Percentiles rank a stretch among this genome's conserved stretches.
Conservation (phyloP, 2,329 filamentous ascomycete genomes). For the Exophiala sp. region DNA sequence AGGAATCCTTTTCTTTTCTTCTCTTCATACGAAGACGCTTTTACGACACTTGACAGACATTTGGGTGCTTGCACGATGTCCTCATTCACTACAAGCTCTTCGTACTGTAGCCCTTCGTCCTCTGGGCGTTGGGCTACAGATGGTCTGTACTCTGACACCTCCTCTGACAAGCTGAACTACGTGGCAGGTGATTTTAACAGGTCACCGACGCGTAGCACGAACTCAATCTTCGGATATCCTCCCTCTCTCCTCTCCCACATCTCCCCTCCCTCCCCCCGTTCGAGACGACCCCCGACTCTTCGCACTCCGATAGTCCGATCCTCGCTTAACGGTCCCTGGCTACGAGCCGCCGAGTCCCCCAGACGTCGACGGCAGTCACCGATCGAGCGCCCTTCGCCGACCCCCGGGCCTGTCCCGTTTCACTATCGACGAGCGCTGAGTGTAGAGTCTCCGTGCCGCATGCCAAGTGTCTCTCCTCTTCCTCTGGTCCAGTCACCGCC, state of each 20-base stretch:
- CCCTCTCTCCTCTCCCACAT: not conserved
- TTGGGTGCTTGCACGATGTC: slow-evolving; percentile 1
- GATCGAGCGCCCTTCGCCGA: not conserved
- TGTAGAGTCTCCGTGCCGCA: slow-evolving; percentile 1
- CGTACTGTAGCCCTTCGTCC: slow-evolving; percentile 2
- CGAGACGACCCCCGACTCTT: not conserved
- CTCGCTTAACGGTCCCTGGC: not conserved
- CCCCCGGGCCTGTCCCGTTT: not conserved
- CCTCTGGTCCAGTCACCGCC: not conserved
- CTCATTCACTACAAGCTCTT: slow-evolving; percentile 5
- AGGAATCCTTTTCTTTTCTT: not conserved
- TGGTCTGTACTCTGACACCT: slow-evolving; percentile 2
- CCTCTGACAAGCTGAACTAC: slow-evolving; percentile 4
- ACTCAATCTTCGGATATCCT: slow-evolving; percentile 5
- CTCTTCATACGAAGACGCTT: slow-evolving; percentile 1
- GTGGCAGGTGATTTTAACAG: slow-evolving; percentile 6
- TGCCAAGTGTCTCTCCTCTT: slow-evolving; percentile 1
- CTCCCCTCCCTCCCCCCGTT: slow-evolving; percentile 1
- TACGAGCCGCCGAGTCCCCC: slow-evolving; percentile 4
- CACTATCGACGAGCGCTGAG: slow-evolving; percentile 6
- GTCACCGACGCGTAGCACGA: slow-evolving; percentile 1
- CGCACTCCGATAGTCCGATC: not conserved
- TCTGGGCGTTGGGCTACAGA: slow-evolving; percentile 7
- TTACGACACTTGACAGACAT: slow-evolving; percentile 1
- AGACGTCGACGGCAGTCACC: slow-evolving; percentile 1